phyloP scores from a whole-genome alignment of 176 grass and related monocot genomes.

The Oryza brachyantha region DNA sequence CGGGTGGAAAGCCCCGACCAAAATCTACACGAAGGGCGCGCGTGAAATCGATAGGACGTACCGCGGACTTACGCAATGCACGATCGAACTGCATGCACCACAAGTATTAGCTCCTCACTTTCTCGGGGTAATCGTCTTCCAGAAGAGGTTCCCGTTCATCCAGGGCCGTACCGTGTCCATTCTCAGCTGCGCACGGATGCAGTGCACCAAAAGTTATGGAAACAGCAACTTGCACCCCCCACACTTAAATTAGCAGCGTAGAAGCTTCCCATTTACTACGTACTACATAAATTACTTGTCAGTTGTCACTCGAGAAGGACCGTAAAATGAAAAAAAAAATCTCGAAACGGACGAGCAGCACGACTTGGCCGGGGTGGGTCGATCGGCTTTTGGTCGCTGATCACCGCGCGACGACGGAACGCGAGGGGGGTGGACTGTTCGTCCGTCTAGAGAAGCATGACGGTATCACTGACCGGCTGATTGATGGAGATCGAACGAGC shows the following conservation, averaged over 20 bases:
- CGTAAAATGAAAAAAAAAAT: not conserved
- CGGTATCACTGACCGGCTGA: not conserved
- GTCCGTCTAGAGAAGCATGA: not conserved
- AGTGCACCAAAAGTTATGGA: not conserved
- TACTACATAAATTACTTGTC: too few relatives aligned
- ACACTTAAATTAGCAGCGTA: not conserved
- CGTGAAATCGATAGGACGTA: not conserved
- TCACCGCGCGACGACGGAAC: not conserved
- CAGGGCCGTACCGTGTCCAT: not conserved
- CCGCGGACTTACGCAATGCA: not conserved
- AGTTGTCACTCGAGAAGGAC: not conserved
- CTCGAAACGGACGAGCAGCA: not conserved
- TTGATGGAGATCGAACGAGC: not conserved
- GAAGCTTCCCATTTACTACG: not conserved
- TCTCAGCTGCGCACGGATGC: not conserved
- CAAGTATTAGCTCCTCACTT: not conserved
- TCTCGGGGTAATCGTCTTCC: not conserved
- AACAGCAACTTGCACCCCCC: not conserved
- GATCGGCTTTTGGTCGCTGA: not conserved
- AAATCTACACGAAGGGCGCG: not conserved
- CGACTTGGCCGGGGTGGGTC: not conserved
- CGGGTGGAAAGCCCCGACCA: not conserved
- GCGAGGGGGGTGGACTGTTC: not conserved
- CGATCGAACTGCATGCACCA: not conserved
- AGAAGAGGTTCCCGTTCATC: slow-evolving; percentile 18